phyloP scores from a whole-genome alignment of 495 filamentous ascomycete species.

The Neurospora sp. region DNA sequence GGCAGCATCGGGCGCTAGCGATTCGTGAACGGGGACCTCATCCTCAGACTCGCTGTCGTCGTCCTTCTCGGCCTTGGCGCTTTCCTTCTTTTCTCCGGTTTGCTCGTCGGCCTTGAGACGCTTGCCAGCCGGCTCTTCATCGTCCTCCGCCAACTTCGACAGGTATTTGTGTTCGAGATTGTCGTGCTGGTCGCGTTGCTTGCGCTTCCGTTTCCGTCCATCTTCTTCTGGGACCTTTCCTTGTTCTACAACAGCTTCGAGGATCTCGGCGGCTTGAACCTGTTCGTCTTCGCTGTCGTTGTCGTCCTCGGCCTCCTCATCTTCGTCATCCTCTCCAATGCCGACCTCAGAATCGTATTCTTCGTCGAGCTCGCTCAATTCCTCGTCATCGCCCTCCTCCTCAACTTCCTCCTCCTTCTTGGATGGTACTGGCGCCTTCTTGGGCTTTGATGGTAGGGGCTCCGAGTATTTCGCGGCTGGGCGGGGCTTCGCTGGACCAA shows the following conservation, averaged over 20 bases:
- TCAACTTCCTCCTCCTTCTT: constrained; percentile 7
- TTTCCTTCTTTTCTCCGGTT: constrained; percentile 20
- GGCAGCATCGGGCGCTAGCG: constrained; percentile 32
- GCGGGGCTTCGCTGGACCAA: constrained; percentile 54
- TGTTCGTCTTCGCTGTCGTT: constrained; percentile 28
- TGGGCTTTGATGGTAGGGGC: constrained; percentile 19
- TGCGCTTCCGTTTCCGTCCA: constrained; percentile 60
- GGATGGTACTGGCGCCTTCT: constrained; percentile 3
- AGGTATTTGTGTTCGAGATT: constrained; percentile 78
- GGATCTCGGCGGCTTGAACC: constrained; percentile 10
- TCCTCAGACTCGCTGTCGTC: constrained; percentile 20
- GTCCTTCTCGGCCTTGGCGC: constrained; percentile 10
- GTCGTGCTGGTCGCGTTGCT: constrained; percentile 57
- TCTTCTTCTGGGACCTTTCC: constrained; percentile 16
- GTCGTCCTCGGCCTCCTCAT: constrained; percentile 25
- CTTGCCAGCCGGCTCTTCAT: constrained; percentile 35
- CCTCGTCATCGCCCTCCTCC: constrained; percentile 17
- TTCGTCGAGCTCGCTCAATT: constrained; percentile 21
- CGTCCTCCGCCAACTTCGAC: constrained; percentile 49
- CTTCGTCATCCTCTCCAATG: constrained; percentile 35
- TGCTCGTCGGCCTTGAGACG: constrained; percentile 35
- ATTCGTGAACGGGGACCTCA: constrained; percentile 37
- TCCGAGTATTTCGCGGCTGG: constrained; percentile 42
- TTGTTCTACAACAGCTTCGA: constrained; percentile 22
- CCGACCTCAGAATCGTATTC: constrained; percentile 32